A percentile compares a stretch with the other conserved stretches of the same genome.
These are phyloP conservation scores for Proteromonas lacertae DNA, from an alignment of 352 stramenopile genomes.

Conservation along the genomic window DNA sequence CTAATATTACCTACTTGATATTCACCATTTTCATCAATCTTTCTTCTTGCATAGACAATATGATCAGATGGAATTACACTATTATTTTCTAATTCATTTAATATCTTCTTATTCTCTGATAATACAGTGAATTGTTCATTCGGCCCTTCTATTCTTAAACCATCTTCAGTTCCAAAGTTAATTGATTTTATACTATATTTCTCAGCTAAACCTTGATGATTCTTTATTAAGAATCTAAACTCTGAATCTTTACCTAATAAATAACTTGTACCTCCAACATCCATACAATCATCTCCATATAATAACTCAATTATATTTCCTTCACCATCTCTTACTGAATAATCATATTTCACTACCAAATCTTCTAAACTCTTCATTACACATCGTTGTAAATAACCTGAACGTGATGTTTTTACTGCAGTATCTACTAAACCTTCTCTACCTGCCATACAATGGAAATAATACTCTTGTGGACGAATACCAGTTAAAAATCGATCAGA, in stretches of 20 bases:
- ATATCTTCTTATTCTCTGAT: too few species aligned
- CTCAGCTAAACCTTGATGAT: slow-evolving; percentile 63
- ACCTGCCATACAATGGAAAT: slow-evolving; percentile 99
- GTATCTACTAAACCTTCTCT: slow-evolving; percentile 84
- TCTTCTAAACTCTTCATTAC: slow-evolving; percentile 94
- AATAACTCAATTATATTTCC: slow-evolving; percentile 90
- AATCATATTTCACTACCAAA: slow-evolving; percentile 82
- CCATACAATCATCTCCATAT: slow-evolving; percentile 94
- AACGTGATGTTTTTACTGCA: slow-evolving; percentile 96
- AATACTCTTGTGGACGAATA: slow-evolving; percentile 85
- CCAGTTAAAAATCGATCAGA: slow-evolving; percentile 95
- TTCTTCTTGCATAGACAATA: too few species aligned
- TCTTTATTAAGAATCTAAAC: slow-evolving; percentile 76
- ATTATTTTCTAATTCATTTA: too few species aligned
- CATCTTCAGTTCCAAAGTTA: slow-evolving; percentile 50
- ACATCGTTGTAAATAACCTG: slow-evolving; percentile 94
- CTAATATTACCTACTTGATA: too few species aligned
- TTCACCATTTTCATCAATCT: too few species aligned
- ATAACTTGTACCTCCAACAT: slow-evolving; percentile 67
- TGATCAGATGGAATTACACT: too few species aligned
- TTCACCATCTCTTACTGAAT: slow-evolving; percentile 86
- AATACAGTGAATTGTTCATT: too few species aligned
- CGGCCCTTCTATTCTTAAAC: too few species aligned
- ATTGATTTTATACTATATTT: slow-evolving; percentile 41
- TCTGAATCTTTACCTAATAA: slow-evolving; percentile 54